A percentile compares a stretch with the other conserved stretches of the same genome.
These are phyloP conservation scores for Fusarium veterinarium DNA, from an alignment of 2,329 filamentous ascomycete genomes.

Conservation along the genomic window DNA sequence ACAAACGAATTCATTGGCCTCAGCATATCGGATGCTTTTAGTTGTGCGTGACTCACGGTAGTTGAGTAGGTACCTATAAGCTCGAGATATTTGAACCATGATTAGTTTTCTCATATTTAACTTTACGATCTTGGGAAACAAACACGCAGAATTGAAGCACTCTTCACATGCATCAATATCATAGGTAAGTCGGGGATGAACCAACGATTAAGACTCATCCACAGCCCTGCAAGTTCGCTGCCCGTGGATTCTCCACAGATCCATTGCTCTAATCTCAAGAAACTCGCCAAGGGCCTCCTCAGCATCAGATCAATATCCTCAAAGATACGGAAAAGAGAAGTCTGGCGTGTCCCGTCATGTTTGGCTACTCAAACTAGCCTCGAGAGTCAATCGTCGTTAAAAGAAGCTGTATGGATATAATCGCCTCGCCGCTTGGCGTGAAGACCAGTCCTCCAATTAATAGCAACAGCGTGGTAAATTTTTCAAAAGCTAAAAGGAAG, in stretches of 20 bases:
- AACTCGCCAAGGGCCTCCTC: fast-evolving
- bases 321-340: too few relatives aligned
- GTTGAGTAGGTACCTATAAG: background rate
- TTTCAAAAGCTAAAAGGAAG: fast-evolving
- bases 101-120: background rate
- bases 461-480: background rate
- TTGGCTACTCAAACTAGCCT: background rate
- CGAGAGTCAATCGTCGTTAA: background rate
- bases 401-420: background rate
- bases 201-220: background rate
- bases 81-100: background rate
- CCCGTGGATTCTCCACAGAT: background rate
- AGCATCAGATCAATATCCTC: background rate
- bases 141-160: background rate
- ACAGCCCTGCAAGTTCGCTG: background rate
- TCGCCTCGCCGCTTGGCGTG: background rate
- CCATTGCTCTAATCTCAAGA: fast-evolving
- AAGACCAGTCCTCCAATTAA: background rate
- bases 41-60: background rate
- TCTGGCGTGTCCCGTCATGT: background rate
- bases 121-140: background rate
- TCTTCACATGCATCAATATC: too few relatives aligned
- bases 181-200: background rate
- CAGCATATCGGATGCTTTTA: background rate
- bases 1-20: background rate